Evolutionary conservation across 2,329 filamentous ascomycete species (phyloP).

Genomic region (Fusarium sp.): DNA sequence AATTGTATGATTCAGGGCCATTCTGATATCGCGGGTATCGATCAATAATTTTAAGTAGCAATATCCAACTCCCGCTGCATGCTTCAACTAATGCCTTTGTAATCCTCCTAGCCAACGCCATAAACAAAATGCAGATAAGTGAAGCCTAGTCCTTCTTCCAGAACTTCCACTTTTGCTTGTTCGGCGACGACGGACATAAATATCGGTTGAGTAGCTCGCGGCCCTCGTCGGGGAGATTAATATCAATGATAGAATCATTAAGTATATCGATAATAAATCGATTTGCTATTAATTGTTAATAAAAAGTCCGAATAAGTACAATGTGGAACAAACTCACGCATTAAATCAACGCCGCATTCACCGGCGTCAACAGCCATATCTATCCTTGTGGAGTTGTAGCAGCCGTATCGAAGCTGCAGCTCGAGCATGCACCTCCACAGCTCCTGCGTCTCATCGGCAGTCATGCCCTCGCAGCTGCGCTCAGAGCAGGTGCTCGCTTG

Average conservation of each 20-base stretch:
- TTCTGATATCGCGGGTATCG: constrained; percentile 42
- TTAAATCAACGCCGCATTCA: constrained; percentile 55
- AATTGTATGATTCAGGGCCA: constrained; percentile 17
- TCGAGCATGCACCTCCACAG: constrained; percentile 64
- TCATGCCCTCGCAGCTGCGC: constrained; percentile 52
- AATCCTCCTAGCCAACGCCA: constrained; percentile 6
- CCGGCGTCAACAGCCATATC: constrained; percentile 60
- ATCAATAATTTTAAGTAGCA: constrained; percentile 7
- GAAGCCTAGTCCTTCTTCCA: constrained; percentile 47
- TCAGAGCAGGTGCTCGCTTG: constrained; percentile 49
- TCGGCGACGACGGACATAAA: constrained; percentile 35
- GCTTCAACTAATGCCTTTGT: neutral
- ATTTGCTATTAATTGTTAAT: constrained; percentile 48
- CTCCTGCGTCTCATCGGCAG: constrained; percentile 55
- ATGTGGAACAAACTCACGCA: constrained; percentile 56
- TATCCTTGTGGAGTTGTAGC: constrained; percentile 64
- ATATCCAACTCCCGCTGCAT: constrained; percentile 21
- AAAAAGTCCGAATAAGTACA: fast-evolving
- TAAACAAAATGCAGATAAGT: neutral
- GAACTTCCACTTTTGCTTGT: constrained; percentile 47
- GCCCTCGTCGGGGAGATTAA: constrained; percentile 54
- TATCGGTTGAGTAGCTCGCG: constrained; percentile 53
- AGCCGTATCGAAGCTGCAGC: constrained; percentile 61
- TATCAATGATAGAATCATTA: constrained; percentile 54
- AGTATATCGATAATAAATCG: constrained; percentile 58